Evolutionary conservation across 192 early-diverging fungal genomes (phyloP), one percentile per base, ranked within the genome.

Genomic region (Pecoramyces ruminantium): DNA sequence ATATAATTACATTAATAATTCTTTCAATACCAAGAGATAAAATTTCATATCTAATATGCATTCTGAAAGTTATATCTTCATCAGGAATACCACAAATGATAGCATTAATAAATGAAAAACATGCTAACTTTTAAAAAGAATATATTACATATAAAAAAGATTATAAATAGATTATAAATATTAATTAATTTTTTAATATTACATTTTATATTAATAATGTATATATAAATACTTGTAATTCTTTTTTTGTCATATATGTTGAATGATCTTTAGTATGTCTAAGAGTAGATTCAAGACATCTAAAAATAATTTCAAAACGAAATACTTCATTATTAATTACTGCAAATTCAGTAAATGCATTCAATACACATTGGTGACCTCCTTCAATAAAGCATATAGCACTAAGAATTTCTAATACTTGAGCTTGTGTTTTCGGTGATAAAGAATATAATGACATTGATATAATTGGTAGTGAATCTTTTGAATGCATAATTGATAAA

Each of bases 51-150:
- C 88, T 83, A n/a, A 89, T 80, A 39, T 89, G 88, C 87, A 88
- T 86, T 27, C 88, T 79, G 77, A 88, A 87, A n/a, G 86, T 87
- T 15, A 86, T 80, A 78, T 89, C 82, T 12, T 82, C 79, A 51
- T 51, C 42, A 4, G 42, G 83, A 3, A 87, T 87, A 78, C 88
- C 88, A 82, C 86, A 86, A 39, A 87, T 87, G 4, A 89, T 86
- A 14, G 88, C 88, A 79, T 89, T 89, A 80, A 89, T 88, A 79
- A 89, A 88, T n/a, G 88, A 88, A 86, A 89, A 87, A 79, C 82
- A 83, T 6, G 87, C 87, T 28, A 88, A 83, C 84, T 87, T 29
- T 34, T 58, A 30, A 21, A 25, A 4, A 58, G 12, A 8, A 29
- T 15, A 29, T 77, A 29, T 28, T 34, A 13, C 77, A 77, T 6